Evolutionary conservation across 176 grass and related monocot species (phyloP).

Genomic region (Cocos nucifera): DNA sequence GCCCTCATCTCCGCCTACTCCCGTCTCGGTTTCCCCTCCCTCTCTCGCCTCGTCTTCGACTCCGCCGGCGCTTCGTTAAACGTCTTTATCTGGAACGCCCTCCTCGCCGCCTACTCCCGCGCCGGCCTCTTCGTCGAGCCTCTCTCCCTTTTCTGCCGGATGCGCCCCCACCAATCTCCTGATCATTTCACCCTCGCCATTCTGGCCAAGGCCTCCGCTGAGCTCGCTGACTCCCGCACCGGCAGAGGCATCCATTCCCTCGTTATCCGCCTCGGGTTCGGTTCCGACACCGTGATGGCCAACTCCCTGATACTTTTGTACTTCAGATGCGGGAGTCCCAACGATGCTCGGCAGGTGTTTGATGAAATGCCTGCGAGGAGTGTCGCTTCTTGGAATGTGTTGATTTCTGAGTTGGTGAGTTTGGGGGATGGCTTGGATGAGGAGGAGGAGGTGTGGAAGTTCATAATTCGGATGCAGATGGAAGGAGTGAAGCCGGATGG

Average conservation of each 20-base stretch:
- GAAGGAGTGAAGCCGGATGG: constrained; percentile 33
- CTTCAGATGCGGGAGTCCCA: background rate
- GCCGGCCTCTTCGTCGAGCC: background rate
- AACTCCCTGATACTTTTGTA: constrained; percentile 13
- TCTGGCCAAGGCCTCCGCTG: constrained; percentile 7
- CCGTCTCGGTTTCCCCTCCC: constrained; percentile 7
- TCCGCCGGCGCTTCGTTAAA: background rate
- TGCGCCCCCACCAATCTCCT: background rate
- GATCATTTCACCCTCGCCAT: constrained; percentile 19
- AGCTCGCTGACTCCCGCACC: background rate
- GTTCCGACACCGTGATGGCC: background rate
- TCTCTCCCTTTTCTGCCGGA: background rate
- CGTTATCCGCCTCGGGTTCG: background rate
- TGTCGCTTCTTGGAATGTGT: constrained; percentile 47
- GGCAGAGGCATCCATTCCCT: constrained; percentile 9
- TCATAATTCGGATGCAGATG: constrained; percentile 32
- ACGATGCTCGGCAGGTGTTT: constrained; percentile 36
- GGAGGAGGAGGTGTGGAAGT: background rate
- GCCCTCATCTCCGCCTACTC: constrained; percentile 36
- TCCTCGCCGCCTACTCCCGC: constrained; percentile 13
- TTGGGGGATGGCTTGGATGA: background rate
- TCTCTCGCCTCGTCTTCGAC: background rate
- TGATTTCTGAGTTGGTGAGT: constrained; percentile 22
- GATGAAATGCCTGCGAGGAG: constrained; percentile 60
- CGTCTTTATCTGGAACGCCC: constrained; percentile 2